Evolutionary conservation across 2,329 filamentous ascomycete species (phyloP), one percentile per base, ranked within the genome.

Genomic region (Akanthomyces uredinophilus): DNA sequence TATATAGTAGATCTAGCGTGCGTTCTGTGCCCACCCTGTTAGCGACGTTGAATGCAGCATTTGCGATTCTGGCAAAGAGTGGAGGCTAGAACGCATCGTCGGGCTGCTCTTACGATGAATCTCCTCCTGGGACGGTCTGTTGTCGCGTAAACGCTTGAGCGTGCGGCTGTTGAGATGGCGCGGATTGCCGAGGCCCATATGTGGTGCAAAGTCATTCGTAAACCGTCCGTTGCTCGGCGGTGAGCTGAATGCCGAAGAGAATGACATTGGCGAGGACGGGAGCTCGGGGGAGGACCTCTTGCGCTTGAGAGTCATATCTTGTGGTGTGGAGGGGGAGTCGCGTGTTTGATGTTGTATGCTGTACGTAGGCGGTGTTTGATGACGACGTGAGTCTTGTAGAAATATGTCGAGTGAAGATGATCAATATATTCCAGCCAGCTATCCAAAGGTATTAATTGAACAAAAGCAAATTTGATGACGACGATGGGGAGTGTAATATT

Each of bases 241-340:
- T 61, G 78, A 78, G 55, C 76, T 75, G 64, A 79, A 75, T 49
- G 77, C 75, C 63, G 74, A 77, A 49, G 79, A 76, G 11, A 81
- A 72, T 7, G 75, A 67, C 56, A 71, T 73, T 56, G 77, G 79
- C 41, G 77, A 77, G 41, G 77, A 74, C 54, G 79, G 81, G 63
- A 86, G 75, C 70, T 86, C 83, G 24, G 83, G 83, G 61, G 81
- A 78, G 67, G 85, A 87, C 49, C 84, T 81, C 77, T 88, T 88
- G 73, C 86, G 84, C 71, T 88, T 88, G 69, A 86, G 75, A 29
- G 79, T 71, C 82, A 84, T 85, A 65, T 67, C n/a, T n/a, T 67
- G 58, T 46, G n/a, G 37, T 22, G 52, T 61, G 60, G 52, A 64
- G 63, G 65, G 27, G n/a, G 16, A 8, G 37, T 56, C 5, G 53